phyloP scores from a whole-genome alignment of 176 grass and related monocot genomes.

The Carex littledalei region DNA sequence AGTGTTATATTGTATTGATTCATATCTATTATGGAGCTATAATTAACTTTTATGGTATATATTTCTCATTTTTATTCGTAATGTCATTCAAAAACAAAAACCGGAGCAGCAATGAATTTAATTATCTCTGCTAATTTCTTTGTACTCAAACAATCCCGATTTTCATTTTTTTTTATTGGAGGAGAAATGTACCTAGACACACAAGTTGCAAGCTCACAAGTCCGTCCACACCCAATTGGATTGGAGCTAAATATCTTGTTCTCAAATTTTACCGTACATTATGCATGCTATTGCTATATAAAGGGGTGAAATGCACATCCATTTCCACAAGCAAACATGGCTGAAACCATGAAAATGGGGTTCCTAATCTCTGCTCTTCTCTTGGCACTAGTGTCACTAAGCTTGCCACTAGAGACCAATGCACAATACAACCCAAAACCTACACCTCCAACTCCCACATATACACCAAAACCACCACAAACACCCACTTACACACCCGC shows the following conservation, averaged over 20 bases:
- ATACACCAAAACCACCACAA: constrained; percentile 10
- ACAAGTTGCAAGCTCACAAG: neutral
- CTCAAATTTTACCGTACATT: neutral
- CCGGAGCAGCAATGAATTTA: neutral
- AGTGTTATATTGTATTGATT: no score
- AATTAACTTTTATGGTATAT: neutral
- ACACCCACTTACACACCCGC: constrained; percentile 17
- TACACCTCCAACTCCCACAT: neutral
- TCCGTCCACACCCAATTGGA: neutral
- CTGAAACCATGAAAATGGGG: constrained; percentile 13
- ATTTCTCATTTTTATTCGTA: neutral
- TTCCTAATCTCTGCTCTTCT: constrained; percentile 29
- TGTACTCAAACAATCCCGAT: neutral
- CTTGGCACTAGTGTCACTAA: constrained; percentile 49
- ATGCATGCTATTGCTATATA: neutral
- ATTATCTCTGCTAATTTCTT: neutral
- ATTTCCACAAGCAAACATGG: neutral
- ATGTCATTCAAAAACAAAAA: neutral
- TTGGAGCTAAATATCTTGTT: neutral
- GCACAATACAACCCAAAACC: constrained; percentile 36
- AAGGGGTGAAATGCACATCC: neutral
- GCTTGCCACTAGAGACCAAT: constrained; percentile 37
- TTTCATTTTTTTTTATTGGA: neutral
- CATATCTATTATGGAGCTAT: no score
- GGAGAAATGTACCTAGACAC: neutral